phyloP scores from a whole-genome alignment of 257 asterid species.

The Solanum sejunctum region DNA sequence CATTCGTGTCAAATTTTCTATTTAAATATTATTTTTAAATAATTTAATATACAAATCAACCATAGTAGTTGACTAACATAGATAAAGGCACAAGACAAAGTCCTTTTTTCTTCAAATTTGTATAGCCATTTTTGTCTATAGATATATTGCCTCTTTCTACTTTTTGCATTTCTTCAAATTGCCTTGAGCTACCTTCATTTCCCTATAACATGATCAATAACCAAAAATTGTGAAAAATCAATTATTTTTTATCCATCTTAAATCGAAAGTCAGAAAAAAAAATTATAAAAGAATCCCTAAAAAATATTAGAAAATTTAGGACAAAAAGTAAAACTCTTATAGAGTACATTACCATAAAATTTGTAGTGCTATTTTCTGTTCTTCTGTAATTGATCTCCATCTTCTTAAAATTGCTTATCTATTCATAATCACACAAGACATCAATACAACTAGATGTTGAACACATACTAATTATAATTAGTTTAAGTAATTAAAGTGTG shows the following conservation, averaged over 20 bases:
- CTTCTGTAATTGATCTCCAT: conserved; percentile 23
- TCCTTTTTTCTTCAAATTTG: conserved; percentile 38
- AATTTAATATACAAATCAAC: neutral
- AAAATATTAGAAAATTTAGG: neutral
- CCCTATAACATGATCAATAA: conserved; percentile 18
- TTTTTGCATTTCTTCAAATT: neutral
- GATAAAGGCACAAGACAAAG: conserved; percentile 51
- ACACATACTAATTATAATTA: neutral
- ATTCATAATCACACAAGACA: neutral
- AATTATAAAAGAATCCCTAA: neutral
- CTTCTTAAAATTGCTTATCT: conserved; percentile 36
- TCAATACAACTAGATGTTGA: neutral
- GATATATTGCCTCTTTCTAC: conserved; percentile 10
- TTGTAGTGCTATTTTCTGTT: conserved; percentile 12
- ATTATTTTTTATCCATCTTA: neutral
- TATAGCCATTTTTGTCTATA: conserved; percentile 10
- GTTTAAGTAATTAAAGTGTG: neutral
- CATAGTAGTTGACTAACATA: conserved; percentile 21
- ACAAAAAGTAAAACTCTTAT: neutral
- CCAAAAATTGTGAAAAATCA: neutral
- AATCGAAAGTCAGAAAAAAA: neutral
- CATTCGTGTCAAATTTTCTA: neutral
- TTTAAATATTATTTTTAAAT: too few species aligned
- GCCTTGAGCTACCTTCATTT: neutral
- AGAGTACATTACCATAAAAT: conserved; percentile 15